These are phyloP conservation scores for Lycium ferocissimum DNA, from an alignment of 257 asterid species.

Conservation along the genomic window DNA sequence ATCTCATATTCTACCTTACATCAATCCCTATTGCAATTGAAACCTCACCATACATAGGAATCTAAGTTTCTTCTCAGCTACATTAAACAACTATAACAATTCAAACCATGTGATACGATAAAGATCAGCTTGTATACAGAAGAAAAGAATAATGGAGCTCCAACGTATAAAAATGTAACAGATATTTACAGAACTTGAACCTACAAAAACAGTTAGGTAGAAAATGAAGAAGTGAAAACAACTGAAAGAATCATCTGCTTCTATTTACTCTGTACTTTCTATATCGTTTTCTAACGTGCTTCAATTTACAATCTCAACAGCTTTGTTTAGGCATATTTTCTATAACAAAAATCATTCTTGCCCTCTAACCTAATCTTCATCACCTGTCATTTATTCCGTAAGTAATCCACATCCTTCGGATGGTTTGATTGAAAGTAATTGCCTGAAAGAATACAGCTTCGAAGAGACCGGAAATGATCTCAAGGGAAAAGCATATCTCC, in stretches of 20 bases:
- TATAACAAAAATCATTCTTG: slow-evolving; percentile 46
- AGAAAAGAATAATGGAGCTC: neutral
- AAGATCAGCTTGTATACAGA: slow-evolving; percentile 12
- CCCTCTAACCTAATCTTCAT: slow-evolving; percentile 32
- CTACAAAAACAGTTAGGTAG: slow-evolving; percentile 22
- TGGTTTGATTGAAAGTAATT: slow-evolving; percentile 42
- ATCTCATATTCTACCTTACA: neutral
- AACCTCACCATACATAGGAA: neutral
- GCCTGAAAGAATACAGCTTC: slow-evolving; percentile 30
- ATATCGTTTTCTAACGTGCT: slow-evolving; percentile 23
- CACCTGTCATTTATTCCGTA: slow-evolving; percentile 44
- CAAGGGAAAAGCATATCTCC: slow-evolving; percentile 63
- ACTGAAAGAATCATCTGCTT: slow-evolving; percentile 30
- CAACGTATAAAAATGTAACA: slow-evolving; percentile 5
- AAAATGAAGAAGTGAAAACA: slow-evolving; percentile 17
- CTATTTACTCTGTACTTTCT: slow-evolving; percentile 33
- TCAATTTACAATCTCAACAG: slow-evolving; percentile 33
- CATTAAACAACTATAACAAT: neutral
- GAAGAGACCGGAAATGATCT: slow-evolving; percentile 28
- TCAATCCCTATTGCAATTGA: neutral
- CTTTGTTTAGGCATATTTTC: slow-evolving; percentile 38
- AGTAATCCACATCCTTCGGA: slow-evolving; percentile 71
- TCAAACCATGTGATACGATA: neutral
- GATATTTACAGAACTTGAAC: slow-evolving; percentile 27
- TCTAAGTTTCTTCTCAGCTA: neutral